A percentile compares a stretch with the other conserved stretches of the same genome.
Conservation (phyloP, 2,329 filamentous ascomycete species). For the Mariannaea elegans region DNA sequence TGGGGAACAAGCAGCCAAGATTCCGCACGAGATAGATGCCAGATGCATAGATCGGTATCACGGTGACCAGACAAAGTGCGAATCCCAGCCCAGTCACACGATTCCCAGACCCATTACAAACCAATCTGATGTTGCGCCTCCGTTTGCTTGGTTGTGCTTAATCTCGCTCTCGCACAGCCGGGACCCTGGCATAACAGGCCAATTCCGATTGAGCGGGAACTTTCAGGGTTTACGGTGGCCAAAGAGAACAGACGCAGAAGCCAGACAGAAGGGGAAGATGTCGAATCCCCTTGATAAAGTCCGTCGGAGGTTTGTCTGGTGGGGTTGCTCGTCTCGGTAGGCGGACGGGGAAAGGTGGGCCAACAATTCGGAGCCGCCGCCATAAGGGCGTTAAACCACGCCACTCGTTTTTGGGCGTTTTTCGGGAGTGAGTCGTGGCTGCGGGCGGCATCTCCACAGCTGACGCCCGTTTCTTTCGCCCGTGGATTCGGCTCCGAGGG, state of each 20-base stretch:
- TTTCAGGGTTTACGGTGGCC: constrained; percentile 5
- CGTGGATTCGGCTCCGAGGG: constrained; percentile 17
- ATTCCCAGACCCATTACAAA: constrained; percentile 6
- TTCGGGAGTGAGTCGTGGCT: not conserved
- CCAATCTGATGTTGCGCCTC: not conserved
- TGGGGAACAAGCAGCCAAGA: constrained; percentile 1
- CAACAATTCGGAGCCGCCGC: not conserved
- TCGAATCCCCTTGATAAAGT: constrained; percentile 17
- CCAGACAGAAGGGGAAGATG: not conserved
- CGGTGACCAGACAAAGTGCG: constrained; percentile 5
- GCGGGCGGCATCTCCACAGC: not conserved
- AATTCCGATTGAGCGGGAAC: not conserved
- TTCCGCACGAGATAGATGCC: constrained; percentile 15
- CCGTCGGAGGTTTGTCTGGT: constrained; percentile 26
- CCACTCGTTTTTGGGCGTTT: not conserved
- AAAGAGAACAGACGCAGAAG: not conserved
- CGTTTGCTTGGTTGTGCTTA: constrained; percentile 5
- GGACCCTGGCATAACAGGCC: not conserved
- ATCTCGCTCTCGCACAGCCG: constrained; percentile 24
- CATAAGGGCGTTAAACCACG: not conserved
- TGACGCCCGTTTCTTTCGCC: constrained; percentile 5
- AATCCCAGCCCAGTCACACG: constrained; percentile 22
- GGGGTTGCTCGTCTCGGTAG: constrained; percentile 2
- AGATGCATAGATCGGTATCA: constrained; percentile 25
- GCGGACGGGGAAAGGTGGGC: constrained; percentile 5